Evolutionary conservation across 208 protist species (phyloP), one percentile per base, ranked within the genome.

Genomic region (Porcisia deanei): DNA sequence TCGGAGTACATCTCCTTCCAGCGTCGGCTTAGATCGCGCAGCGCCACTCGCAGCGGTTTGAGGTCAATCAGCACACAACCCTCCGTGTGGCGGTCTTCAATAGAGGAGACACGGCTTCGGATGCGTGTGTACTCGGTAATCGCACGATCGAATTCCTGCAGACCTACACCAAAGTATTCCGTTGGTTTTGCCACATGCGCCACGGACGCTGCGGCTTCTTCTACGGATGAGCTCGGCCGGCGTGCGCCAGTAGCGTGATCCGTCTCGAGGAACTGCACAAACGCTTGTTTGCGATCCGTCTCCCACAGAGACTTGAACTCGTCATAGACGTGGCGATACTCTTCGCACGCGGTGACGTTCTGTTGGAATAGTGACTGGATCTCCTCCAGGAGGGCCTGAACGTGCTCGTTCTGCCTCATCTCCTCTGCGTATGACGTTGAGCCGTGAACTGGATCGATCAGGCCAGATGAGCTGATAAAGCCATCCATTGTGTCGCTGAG

Each of bases 1-100:
- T 95, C 91, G 0, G 97, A 98, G 85, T 96, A 99, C 80, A 94
- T 97, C 68, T 98, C 96, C 72, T 94, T 96, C 98, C 98, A 99
- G 70, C 97, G 94, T 57, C 94, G 95, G 81, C 96, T 96, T 37
- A 92, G 91, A 59, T 98, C 92, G 57, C 91, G 86, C 55, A 99
- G 88, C 6, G 97, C 89, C 37, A 98, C 79, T 70, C 98, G 98
- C 49, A 99, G 86, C 52, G 98, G 98, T 75, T 97, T 97, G n/a
- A 97, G 93, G 75, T 99, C 97, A 54, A 99, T 93, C 43, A 89
- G 72, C 25, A 99, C 83, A 81, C 97, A 99, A 22, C 95, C 92
- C 75, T 98, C 90, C 45, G 88, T 83, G 67, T 92, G 94, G n/a
- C 86, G 86, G 77, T 95, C 91, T 70, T 97, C 95, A 43, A 99